phyloP scores from a whole-genome alignment of 148 eudicot genomes.

The Heliamphora exappendiculata region DNA sequence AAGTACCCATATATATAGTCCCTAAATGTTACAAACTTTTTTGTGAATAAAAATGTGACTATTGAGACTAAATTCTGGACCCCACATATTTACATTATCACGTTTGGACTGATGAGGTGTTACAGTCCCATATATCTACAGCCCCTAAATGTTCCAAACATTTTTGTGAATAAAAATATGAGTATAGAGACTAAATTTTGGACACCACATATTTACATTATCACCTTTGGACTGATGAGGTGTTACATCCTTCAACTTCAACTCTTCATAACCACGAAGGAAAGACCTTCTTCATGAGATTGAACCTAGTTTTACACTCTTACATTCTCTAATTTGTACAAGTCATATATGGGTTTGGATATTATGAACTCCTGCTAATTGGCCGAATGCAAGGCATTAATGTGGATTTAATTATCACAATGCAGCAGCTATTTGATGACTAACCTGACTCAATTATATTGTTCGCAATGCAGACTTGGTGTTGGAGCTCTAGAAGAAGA shows the following conservation, averaged over 20 bases:
- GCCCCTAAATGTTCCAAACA: not conserved
- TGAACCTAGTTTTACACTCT: not conserved
- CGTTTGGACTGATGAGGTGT: not conserved
- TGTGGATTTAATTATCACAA: not conserved
- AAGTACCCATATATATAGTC: slow-evolving; percentile 23
- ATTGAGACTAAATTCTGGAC: not conserved
- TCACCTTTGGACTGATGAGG: not conserved
- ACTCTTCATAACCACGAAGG: slow-evolving; percentile 1
- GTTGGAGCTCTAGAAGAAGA: slow-evolving; percentile 57
- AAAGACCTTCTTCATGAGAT: slow-evolving; percentile 2
- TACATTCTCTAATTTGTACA: not conserved
- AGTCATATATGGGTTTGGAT: not conserved
- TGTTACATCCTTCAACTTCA: not conserved
- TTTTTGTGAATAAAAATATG: not conserved
- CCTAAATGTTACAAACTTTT: not conserved
- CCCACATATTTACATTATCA: not conserved
- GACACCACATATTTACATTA: not conserved
- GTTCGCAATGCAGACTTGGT: slow-evolving; percentile 55
- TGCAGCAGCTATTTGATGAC: not conserved
- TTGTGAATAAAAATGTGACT: not conserved
- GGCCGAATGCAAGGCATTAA: not conserved
- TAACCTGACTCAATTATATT: slow-evolving; percentile 12
- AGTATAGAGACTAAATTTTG: not conserved
- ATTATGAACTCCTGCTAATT: not conserved
- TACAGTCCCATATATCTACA: not conserved